Evolutionary conservation across 164 flowering plant species (phyloP).

Genomic region (Hamamelis virginiana): DNA sequence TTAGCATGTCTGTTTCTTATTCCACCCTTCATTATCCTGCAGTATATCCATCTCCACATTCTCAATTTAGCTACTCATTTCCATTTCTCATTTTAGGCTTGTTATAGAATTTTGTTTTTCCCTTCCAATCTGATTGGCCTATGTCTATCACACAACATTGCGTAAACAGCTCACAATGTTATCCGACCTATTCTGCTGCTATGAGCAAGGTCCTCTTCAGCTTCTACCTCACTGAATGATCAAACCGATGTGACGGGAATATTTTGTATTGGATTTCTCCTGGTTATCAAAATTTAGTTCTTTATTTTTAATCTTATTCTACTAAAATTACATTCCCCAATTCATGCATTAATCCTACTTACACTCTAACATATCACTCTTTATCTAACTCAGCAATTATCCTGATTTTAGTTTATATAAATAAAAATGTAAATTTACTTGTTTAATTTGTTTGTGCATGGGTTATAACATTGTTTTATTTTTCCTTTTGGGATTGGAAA

Average conservation of each 20-base stretch:
- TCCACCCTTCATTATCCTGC: no score
- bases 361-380: neutral
- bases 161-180: neutral
- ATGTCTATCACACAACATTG: neutral
- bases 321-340: neutral
- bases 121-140: neutral
- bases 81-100: no score
- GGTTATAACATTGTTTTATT: neutral
- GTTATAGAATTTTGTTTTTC: no score
- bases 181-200: neutral
- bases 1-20: no score
- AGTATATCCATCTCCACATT: no score
- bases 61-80: no score
- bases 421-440: neutral
- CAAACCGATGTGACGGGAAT: neutral
- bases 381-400: neutral
- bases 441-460: constrained; percentile 5
- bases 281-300: neutral
- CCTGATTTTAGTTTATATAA: neutral
- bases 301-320: neutral
- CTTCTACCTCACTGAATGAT: neutral
- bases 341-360: neutral
- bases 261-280: neutral
- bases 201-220: neutral
- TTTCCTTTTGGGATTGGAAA: constrained; percentile 12